Conservation (phyloP, 306 rosid species). For the Vachellia collinsii region DNA sequence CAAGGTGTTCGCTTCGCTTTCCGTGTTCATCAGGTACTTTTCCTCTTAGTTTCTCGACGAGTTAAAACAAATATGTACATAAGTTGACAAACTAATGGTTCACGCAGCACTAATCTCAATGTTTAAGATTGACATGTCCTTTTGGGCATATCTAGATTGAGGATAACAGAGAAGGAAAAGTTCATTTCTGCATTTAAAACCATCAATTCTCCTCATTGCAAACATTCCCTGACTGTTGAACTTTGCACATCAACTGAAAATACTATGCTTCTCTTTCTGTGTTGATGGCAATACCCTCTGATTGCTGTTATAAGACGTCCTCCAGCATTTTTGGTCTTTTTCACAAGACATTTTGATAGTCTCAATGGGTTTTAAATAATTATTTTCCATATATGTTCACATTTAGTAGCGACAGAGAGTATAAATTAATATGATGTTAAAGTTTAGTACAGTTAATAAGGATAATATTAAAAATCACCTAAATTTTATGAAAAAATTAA, state of each 20-base stretch:
- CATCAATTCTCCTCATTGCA: neutral
- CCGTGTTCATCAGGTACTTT: slow-evolving; percentile 85
- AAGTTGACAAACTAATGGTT: neutral
- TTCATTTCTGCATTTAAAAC: neutral
- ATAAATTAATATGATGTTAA: too few species aligned
- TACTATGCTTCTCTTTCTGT: neutral
- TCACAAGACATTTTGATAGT: too few species aligned
- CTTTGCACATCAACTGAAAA: neutral
- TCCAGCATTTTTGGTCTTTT: too few species aligned
- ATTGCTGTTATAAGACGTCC: too few species aligned
- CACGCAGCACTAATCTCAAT: neutral
- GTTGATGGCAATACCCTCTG: neutral
- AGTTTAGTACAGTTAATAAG: too few species aligned
- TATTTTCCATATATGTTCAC: too few species aligned
- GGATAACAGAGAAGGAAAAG: neutral
- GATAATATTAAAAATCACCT: too few species aligned
- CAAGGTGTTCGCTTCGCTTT: slow-evolving; percentile 94
- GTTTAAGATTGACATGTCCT: neutral
- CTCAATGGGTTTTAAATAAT: too few species aligned
- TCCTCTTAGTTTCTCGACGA: neutral
- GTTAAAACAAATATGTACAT: neutral
- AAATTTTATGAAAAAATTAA: too few species aligned
- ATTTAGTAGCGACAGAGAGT: too few species aligned
- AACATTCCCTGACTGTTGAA: neutral
- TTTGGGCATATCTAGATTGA: neutral